Conservation (phyloP, 495 filamentous ascomycete genomes). For the Tuber umbilicatum region DNA sequence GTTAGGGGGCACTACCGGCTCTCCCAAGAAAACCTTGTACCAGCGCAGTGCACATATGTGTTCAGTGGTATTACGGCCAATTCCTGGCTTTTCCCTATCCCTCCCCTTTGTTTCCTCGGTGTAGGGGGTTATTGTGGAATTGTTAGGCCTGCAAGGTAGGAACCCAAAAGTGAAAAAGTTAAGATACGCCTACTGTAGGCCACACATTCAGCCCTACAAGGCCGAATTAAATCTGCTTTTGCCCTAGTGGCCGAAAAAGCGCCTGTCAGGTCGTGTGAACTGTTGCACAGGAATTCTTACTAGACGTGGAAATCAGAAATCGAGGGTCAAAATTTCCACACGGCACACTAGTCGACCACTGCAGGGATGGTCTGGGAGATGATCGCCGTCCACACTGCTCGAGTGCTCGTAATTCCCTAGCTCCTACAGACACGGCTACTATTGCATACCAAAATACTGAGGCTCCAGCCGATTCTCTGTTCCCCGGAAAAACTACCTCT, state of each 20-base stretch:
- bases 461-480: too few relatives aligned
- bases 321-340: background rate
- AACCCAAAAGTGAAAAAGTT: background rate
- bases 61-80: background rate
- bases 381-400: background rate
- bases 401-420: too few relatives aligned
- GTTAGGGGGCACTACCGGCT: background rate
- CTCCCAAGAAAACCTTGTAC: background rate
- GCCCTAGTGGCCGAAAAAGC: background rate
- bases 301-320: background rate
- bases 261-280: background rate
- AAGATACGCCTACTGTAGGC: background rate
- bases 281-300: background rate
- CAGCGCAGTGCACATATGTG: background rate
- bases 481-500: too few relatives aligned
- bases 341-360: background rate
- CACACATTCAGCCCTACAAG: background rate
- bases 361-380: background rate
- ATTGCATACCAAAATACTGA: too few relatives aligned
- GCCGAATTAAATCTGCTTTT: background rate
- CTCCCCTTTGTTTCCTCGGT: background rate
- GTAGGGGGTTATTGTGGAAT: background rate
- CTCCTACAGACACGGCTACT: too few relatives aligned
- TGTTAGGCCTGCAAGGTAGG: background rate
- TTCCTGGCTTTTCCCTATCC: background rate